A percentile compares a stretch with the other conserved stretches of the same genome.
Conservation (phyloP, 1,139 yeast genomes). For the Magnusiomyces starmeri region DNA sequence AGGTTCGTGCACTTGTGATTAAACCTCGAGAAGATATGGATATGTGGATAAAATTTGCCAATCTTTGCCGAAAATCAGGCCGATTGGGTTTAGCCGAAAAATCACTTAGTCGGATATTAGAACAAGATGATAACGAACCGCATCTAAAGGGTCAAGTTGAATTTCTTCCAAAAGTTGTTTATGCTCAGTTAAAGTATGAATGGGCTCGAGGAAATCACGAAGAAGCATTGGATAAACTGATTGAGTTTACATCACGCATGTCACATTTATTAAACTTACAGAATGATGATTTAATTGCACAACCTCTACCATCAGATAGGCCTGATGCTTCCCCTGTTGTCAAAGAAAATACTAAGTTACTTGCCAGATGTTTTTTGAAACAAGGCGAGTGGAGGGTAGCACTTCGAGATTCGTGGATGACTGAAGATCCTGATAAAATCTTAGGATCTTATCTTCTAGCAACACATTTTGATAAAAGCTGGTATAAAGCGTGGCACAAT, state of each 20-base stretch:
- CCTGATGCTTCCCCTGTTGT: slow-evolving; percentile 74
- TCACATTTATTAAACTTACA: slow-evolving; percentile 57
- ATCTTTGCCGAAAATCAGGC: slow-evolving; percentile 89
- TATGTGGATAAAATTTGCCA: slow-evolving; percentile 97
- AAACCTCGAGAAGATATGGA: slow-evolving; percentile 96
- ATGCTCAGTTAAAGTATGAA: slow-evolving; percentile 92
- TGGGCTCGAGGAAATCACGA: slow-evolving; percentile 92
- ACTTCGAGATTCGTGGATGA: slow-evolving; percentile 62
- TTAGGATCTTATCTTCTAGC: slow-evolving; percentile 89
- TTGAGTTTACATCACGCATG: slow-evolving; percentile 86
- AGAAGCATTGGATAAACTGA: slow-evolving; percentile 78
- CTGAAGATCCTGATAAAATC: slow-evolving; percentile 68
- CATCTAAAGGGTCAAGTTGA: slow-evolving; percentile 35
- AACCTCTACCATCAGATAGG: slow-evolving; percentile 71
- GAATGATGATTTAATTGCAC: slow-evolving; percentile 65
- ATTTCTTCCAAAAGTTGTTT: slow-evolving; percentile 75
- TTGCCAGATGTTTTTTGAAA: slow-evolving; percentile 91
- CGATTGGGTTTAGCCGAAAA: slow-evolving; percentile 89
- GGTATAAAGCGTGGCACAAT: slow-evolving; percentile 99
- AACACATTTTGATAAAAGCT: slow-evolving; percentile 82
- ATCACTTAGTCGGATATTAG: slow-evolving; percentile 70
- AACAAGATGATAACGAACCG: slow-evolving; percentile 47
- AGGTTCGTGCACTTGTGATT: slow-evolving; percentile 87
- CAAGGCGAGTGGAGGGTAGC: slow-evolving; percentile 99
- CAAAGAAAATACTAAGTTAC: slow-evolving; percentile 73